These are phyloP conservation scores for Adansonia madagascariensis DNA, from an alignment of 441 rosid genomes.

Conservation along the genomic window DNA sequence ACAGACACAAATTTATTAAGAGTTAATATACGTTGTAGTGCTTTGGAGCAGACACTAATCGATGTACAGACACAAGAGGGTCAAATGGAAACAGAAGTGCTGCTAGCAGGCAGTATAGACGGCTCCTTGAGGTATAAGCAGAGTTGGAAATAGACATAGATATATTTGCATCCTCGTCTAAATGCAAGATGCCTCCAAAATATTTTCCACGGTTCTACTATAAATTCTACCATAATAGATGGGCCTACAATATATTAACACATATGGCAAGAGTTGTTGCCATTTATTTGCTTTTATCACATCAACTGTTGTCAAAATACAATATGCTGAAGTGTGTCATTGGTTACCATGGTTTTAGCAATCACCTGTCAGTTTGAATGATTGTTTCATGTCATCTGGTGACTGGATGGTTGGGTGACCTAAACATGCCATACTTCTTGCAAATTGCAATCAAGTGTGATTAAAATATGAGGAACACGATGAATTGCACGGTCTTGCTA, in stretches of 20 bases:
- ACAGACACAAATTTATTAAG: conserved; percentile 24
- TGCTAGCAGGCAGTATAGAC: conserved; percentile 57
- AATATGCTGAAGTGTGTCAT: background rate
- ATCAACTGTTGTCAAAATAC: background rate
- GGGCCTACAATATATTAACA: background rate
- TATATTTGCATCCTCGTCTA: conserved; percentile 10
- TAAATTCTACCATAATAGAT: background rate
- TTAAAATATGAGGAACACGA: background rate
- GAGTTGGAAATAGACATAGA: conserved; percentile 17
- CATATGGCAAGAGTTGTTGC: background rate
- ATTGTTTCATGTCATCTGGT: conserved; percentile 4
- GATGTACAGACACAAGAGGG: conserved; percentile 58
- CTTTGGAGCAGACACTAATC: conserved; percentile 51
- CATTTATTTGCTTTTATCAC: conserved; percentile 5
- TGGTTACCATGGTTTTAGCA: background rate
- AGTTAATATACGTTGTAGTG: conserved; percentile 46
- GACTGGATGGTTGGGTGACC: background rate
- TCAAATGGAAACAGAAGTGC: conserved; percentile 44
- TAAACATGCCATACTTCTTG: conserved; percentile 7
- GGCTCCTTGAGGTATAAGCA: conserved; percentile 65
- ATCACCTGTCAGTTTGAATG: background rate
- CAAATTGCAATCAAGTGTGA: background rate
- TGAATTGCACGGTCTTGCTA: background rate
- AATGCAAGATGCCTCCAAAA: background rate
- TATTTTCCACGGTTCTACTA: background rate